phyloP scores from a whole-genome alignment of 768 basidiomycete genomes.

The Trametes cinnabarina region DNA sequence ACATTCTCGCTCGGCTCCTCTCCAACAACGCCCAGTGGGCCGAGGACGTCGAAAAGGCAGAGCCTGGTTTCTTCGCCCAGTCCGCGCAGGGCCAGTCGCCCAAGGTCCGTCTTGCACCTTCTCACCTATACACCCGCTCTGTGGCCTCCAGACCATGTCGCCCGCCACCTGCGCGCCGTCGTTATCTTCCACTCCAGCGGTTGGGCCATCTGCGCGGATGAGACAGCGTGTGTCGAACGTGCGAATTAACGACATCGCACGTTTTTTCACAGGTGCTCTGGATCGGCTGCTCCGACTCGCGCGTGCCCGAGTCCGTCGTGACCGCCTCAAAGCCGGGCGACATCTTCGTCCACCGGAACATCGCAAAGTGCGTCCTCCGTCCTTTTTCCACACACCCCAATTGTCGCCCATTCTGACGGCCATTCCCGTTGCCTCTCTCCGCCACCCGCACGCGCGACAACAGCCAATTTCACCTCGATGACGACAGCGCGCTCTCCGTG shows the following conservation, averaged over 20 bases:
- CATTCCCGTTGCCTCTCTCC: not conserved
- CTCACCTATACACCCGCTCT: conserved; percentile 4
- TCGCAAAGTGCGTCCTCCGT: conserved; percentile 69
- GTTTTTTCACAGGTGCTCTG: conserved; percentile 55
- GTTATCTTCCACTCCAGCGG: too few species aligned
- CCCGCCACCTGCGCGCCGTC: too few species aligned
- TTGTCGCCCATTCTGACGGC: not conserved
- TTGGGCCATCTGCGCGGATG: too few species aligned
- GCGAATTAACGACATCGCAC: not conserved
- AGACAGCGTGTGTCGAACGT: too few species aligned
- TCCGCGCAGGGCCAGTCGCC: conserved; percentile 65
- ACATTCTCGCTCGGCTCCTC: conserved; percentile 36
- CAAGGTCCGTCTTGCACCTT: conserved; percentile 43
- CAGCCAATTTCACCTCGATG: conserved; percentile 73
- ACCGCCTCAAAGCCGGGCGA: conserved; percentile 71
- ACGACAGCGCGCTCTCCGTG: conserved; percentile 69
- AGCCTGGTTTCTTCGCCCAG: conserved; percentile 63
- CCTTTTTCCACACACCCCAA: not conserved
- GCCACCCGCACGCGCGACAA: too few species aligned
- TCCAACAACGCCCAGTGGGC: conserved; percentile 70
- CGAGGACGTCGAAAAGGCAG: conserved; percentile 46
- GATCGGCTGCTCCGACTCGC: conserved; percentile 83
- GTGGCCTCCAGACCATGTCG: too few species aligned
- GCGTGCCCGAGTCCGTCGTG: conserved; percentile 78
- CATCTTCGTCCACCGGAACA: conserved; percentile 82